Conservation (phyloP, 2,329 filamentous ascomycete species). For the Daldinia eschscholtzii region DNA sequence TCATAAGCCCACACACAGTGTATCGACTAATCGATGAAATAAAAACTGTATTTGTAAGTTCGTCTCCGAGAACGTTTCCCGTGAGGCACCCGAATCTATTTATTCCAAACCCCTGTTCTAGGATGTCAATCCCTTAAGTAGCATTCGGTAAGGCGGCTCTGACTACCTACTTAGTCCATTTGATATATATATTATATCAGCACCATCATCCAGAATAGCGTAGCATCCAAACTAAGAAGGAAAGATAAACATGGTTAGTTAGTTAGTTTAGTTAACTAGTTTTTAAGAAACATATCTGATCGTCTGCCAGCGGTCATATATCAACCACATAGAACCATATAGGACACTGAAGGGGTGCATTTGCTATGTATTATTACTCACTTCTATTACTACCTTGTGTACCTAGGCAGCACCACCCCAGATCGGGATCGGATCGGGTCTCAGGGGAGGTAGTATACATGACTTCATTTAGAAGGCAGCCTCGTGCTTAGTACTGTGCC, state of each 20-base stretch:
- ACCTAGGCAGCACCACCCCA: no score
- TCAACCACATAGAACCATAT: neutral
- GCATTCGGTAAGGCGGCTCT: slow-evolving; percentile 20
- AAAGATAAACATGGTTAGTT: no score
- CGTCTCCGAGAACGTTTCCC: neutral
- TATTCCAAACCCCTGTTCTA: neutral
- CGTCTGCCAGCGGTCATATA: neutral
- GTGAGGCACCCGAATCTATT: neutral
- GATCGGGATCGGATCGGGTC: slow-evolving; percentile 2
- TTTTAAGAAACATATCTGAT: neutral
- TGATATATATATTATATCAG: slow-evolving; percentile 6
- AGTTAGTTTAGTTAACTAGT: no score
- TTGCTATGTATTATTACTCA: neutral
- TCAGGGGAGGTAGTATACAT: slow-evolving; percentile 12
- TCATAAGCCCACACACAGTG: no score
- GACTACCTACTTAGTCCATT: neutral
- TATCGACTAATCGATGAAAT: no score
- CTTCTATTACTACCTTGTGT: neutral
- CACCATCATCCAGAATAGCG: neutral
- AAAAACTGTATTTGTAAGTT: neutral
- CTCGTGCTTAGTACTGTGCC: slow-evolving; percentile 15
- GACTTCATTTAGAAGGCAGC: slow-evolving; percentile 4
- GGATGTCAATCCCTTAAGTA: slow-evolving; percentile 21
- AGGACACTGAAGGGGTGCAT: neutral
- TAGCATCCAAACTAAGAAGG: neutral